phyloP scores from a whole-genome alignment of 257 asterid genomes.

The Capsicum chinense region DNA sequence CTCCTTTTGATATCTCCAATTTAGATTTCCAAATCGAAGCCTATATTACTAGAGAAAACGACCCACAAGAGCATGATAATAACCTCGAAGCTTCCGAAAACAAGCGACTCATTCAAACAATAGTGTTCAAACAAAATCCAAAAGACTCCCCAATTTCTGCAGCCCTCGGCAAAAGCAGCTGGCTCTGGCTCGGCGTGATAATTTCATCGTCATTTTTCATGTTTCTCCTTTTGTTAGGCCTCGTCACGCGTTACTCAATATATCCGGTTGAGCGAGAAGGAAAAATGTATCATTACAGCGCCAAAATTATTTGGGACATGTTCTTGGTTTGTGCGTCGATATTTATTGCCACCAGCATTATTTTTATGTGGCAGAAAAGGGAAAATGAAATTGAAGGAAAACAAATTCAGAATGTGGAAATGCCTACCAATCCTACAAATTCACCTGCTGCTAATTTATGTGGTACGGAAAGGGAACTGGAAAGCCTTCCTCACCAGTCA shows the following conservation, averaged over 20 bases:
- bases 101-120: conserved; percentile 8
- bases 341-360: conserved; percentile 44
- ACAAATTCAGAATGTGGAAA: conserved; percentile 64
- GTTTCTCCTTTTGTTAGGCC: conserved; percentile 58
- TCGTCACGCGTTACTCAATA: conserved; percentile 53
- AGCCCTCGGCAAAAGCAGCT: conserved; percentile 53
- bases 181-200: conserved; percentile 74
- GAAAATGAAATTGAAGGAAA: conserved; percentile 19
- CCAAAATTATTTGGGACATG: conserved; percentile 47
- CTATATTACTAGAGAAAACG: conserved; percentile 49
- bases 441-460: conserved; percentile 57
- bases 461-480: conserved; percentile 67
- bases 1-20: conserved; percentile 39
- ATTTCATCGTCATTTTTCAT: conserved; percentile 61
- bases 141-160: conserved; percentile 55
- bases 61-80: conserved; percentile 25
- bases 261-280: conserved; percentile 67
- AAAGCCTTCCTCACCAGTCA: conserved; percentile 66
- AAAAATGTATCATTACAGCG: conserved; percentile 42
- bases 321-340: conserved; percentile 54
- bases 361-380: conserved; percentile 61
- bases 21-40: conserved; percentile 52
- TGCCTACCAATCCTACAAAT: conserved; percentile 48
- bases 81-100: neutral
- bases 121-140: conserved; percentile 43